A percentile compares a stretch with the other conserved stretches of the same genome.
Conservation (phyloP, 2,329 filamentous ascomycete species). For the Helminthosporium solani region DNA sequence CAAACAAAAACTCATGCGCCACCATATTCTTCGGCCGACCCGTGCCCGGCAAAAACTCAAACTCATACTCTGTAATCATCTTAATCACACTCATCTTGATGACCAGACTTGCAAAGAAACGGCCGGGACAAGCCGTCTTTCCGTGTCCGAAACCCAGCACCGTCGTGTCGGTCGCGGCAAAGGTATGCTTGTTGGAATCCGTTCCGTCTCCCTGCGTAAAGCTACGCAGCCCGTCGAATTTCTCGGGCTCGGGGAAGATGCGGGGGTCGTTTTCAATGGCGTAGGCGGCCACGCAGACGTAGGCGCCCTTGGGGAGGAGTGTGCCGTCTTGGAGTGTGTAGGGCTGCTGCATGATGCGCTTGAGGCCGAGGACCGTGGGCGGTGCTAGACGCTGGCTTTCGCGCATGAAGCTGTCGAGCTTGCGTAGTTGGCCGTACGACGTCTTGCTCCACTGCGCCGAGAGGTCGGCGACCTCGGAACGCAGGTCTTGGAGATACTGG, state of each 20-base stretch:
- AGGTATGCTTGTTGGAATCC: not conserved
- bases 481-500: slow-evolving; percentile 1
- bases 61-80: slow-evolving; percentile 6
- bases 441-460: not conserved
- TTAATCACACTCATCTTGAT: slow-evolving; percentile 7
- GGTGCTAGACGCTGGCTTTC: slow-evolving; percentile 11
- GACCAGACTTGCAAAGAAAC: slow-evolving; percentile 7
- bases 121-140: slow-evolving; percentile 7
- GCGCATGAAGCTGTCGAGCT: slow-evolving; percentile 9
- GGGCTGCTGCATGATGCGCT: slow-evolving; percentile 4
- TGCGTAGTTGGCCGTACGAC: slow-evolving; percentile 3
- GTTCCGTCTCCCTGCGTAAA: not conserved
- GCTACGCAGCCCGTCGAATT: slow-evolving; percentile 9
- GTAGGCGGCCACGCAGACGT: slow-evolving; percentile 7
- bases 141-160: slow-evolving; percentile 7
- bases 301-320: slow-evolving; percentile 4
- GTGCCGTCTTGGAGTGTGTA: slow-evolving; percentile 6
- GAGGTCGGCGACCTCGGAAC: slow-evolving; percentile 4
- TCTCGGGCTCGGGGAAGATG: not conserved
- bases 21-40: slow-evolving; percentile 18
- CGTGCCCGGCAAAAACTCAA: not conserved
- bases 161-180: not conserved
- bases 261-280: slow-evolving; percentile 8
- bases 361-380: slow-evolving; percentile 3
- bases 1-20: slow-evolving; percentile 25